phyloP scores from a whole-genome alignment of 1,284 basidiomycete species.

The Mycena citricolor region DNA sequence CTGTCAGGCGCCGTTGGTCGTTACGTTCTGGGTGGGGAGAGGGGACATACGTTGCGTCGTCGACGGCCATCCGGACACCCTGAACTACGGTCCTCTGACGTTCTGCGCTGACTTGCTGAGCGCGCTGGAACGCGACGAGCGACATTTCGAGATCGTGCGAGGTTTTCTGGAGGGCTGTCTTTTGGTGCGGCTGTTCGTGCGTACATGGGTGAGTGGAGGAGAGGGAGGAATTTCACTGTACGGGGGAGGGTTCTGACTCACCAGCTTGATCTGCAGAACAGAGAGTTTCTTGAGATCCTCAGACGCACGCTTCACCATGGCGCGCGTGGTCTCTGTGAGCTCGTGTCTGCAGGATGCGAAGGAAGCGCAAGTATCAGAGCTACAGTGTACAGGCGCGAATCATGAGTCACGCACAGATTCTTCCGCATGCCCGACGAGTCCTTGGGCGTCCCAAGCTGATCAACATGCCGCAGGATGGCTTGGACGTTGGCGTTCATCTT shows the following conservation, averaged over 20 bases:
- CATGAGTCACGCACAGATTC: slow-evolving; percentile 59
- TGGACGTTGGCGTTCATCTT: slow-evolving; percentile 98
- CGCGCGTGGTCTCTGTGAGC: slow-evolving; percentile 89
- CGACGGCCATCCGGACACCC: slow-evolving; percentile 73
- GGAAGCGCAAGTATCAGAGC: background rate
- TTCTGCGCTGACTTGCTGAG: slow-evolving; percentile 88
- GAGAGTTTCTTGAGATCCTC: slow-evolving; percentile 89
- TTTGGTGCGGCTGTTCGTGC: slow-evolving; percentile 64
- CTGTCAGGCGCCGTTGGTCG: slow-evolving; percentile 24
- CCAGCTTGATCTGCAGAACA: slow-evolving; percentile 62
- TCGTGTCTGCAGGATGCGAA: slow-evolving; percentile 63
- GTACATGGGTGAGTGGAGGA: slow-evolving; percentile 2
- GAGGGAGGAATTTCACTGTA: slow-evolving; percentile 1
- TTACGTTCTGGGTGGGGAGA: slow-evolving; percentile 19
- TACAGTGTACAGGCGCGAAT: slow-evolving; percentile 2
- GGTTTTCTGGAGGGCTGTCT: slow-evolving; percentile 83
- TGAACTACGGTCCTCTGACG: slow-evolving; percentile 83
- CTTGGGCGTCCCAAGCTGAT: slow-evolving; percentile 81
- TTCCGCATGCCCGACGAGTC: slow-evolving; percentile 79
- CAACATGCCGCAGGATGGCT: slow-evolving; percentile 89
- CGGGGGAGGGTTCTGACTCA: slow-evolving; percentile 39
- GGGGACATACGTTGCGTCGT: slow-evolving; percentile 40
- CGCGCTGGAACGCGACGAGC: slow-evolving; percentile 87
- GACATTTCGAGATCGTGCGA: slow-evolving; percentile 92
- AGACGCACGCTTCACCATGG: slow-evolving; percentile 91